Evolutionary conservation across 2,329 filamentous ascomycete genomes (phyloP), one percentile per base, ranked within the genome.

Genomic region (Penicillium corylophilum): DNA sequence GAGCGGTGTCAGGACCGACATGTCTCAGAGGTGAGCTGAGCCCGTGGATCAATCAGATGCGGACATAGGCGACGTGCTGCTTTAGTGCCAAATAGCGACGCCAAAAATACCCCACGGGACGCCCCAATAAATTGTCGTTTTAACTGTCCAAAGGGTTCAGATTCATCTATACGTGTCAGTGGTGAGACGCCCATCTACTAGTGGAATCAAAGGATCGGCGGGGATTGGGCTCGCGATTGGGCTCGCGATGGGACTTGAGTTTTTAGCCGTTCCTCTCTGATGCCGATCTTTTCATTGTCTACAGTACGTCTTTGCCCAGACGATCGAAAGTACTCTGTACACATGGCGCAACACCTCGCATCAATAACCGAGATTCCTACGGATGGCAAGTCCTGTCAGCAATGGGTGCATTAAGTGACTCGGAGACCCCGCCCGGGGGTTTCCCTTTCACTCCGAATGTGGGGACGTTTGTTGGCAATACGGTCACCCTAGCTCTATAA

Each of bases 31-130:
- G 51, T 53, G 55, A 41, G 46, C 55, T 46, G 36, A 57, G 39
- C 40, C 51, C 36, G 51, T 57, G 48, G 56, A 59, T 56, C 52
- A 55, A 61, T 61, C 58, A 61, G 56, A 57, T 54, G 51, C 46
- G 46, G 46, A 41, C 46, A 56, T 49, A 49, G 23, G 39, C 45
- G 39, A 50, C 47, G 15, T 44, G 47, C 28, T 58, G 48, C 53
- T 36, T 56, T 56, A 55, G 50, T 50, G 53, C 39, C 45, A 31
- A 41, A 36, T 51, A 51, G 41, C 26, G 33, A 51, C 40, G 20
- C 20, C 36, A 20, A 29, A 5, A 33, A 20, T 16, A 22, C 13
- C 20, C 12, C 5, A 41, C 29, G 9, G 9, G 9, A 18, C 18
- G 39, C 39, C n/a, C 3, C 20, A n/a, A 40, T 40, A 20, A 40